A percentile compares a stretch with the other conserved stretches of the same genome.
Evolutionary conservation across 2,329 filamentous ascomycete genomes (phyloP).

Genomic region (Gnomoniopsis smithogilvyi): DNA sequence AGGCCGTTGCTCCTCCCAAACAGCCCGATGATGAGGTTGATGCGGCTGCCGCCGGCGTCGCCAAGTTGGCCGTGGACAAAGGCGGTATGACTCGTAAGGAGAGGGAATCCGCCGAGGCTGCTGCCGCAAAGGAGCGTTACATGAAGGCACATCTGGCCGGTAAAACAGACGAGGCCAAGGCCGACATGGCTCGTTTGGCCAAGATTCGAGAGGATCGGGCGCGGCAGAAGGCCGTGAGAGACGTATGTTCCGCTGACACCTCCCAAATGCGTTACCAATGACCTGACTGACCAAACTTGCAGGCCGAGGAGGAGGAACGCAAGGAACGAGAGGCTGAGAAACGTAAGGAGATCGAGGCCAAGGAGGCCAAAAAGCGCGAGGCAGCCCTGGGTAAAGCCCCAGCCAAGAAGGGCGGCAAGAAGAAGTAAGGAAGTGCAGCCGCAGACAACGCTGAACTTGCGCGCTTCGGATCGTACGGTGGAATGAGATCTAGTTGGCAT

Average conservation of each 20-base stretch:
- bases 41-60: slow-evolving; percentile 51
- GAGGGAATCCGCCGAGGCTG: slow-evolving; percentile 76
- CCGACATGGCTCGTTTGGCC: slow-evolving; percentile 79
- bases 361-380: slow-evolving; percentile 54
- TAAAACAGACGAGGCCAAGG: slow-evolving; percentile 93
- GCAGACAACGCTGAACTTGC: background rate
- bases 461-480: background rate
- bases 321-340: slow-evolving; percentile 49
- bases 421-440: slow-evolving; percentile 29
- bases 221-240: slow-evolving; percentile 76
- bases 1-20: slow-evolving; percentile 41
- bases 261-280: background rate
- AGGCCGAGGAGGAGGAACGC: slow-evolving; percentile 58
- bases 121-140: slow-evolving; percentile 85
- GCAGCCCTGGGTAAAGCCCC: slow-evolving; percentile 41
- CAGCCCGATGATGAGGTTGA: slow-evolving; percentile 32
- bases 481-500: background rate
- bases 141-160: slow-evolving; percentile 89
- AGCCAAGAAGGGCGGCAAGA: slow-evolving; percentile 42
- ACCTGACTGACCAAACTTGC: slow-evolving; percentile 21
- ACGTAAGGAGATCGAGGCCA: slow-evolving; percentile 49
- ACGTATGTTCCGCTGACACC: slow-evolving; percentile 51
- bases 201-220: slow-evolving; percentile 84
- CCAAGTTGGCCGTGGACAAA: slow-evolving; percentile 46
- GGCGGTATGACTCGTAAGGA: slow-evolving; percentile 44